Evolutionary conservation across 257 asterid species (phyloP).

Genomic region (Thymus mandschuricus): DNA sequence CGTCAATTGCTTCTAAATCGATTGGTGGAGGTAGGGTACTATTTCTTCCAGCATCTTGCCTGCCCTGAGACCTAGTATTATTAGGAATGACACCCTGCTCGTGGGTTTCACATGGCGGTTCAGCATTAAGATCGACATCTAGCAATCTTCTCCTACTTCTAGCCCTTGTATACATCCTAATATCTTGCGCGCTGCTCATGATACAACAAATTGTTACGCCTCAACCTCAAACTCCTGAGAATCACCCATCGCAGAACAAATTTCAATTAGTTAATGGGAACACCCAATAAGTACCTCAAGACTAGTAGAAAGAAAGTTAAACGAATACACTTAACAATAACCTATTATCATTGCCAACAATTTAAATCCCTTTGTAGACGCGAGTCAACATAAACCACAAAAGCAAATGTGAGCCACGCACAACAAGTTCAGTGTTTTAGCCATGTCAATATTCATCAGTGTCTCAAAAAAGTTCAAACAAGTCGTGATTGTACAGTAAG

Average conservation of each 20-base stretch:
- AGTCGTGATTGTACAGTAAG: neutral
- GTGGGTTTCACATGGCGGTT: constrained; percentile 43
- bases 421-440: neutral
- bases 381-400: neutral
- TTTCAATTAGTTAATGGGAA: neutral
- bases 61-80: constrained; percentile 34
- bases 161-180: constrained; percentile 42
- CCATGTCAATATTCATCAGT: neutral
- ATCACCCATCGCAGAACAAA: constrained; percentile 22
- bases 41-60: constrained; percentile 36
- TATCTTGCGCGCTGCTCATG: constrained; percentile 45
- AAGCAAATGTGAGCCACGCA: neutral
- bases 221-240: constrained; percentile 26
- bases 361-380: neutral
- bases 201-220: constrained; percentile 22
- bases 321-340: neutral
- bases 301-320: neutral
- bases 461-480: neutral
- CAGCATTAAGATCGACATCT: constrained; percentile 57
- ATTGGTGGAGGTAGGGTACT: constrained; percentile 40
- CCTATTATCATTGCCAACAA: neutral
- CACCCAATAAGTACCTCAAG: neutral
- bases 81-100: constrained; percentile 40
- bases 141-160: constrained; percentile 40
- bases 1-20: constrained; percentile 57